phyloP scores from a whole-genome alignment of 1,139 yeast genomes.

The Blastobotrys raffinosifermentans region DNA sequence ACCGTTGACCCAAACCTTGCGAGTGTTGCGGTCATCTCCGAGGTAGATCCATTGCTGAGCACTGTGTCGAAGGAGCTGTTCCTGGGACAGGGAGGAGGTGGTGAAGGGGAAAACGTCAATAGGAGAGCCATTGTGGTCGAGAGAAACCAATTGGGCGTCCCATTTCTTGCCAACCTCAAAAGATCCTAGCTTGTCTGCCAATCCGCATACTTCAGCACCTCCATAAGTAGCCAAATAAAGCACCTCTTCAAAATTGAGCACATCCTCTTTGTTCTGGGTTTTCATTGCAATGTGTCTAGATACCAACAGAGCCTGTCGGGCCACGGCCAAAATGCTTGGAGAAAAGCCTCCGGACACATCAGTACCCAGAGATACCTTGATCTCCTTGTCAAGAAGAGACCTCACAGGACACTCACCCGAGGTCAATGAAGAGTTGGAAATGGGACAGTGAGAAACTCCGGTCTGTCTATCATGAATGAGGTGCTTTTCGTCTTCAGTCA shows the following conservation, averaged over 20 bases:
- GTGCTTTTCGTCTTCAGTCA: constrained; percentile 57
- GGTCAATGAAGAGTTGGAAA: constrained; percentile 80
- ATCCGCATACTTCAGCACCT: constrained; percentile 74
- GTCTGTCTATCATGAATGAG: constrained; percentile 49
- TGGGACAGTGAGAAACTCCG: constrained; percentile 91
- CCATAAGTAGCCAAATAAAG: constrained; percentile 81
- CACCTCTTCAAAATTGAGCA: constrained; percentile 63
- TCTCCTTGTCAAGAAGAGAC: constrained; percentile 55
- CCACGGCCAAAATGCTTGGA: constrained; percentile 66
- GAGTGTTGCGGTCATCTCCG: constrained; percentile 89
- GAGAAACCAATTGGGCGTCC: constrained; percentile 76
- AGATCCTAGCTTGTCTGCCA: constrained; percentile 56
- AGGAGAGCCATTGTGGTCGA: constrained; percentile 45
- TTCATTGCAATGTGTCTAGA: constrained; percentile 80
- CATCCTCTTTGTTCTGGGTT: constrained; percentile 37
- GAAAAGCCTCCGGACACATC: constrained; percentile 93
- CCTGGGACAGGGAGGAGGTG: constrained; percentile 4
- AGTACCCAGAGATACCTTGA: constrained; percentile 83
- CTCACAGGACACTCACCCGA: constrained; percentile 88
- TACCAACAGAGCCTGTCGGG: constrained; percentile 74
- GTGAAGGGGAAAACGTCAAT: constrained; percentile 56
- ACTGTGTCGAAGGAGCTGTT: constrained; percentile 33
- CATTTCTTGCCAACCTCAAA: constrained; percentile 73
- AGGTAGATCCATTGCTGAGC: constrained; percentile 89
- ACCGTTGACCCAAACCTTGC: constrained; percentile 81